phyloP scores from a whole-genome alignment of 139 green algal genomes.

The Klebsormidium nitens region DNA sequence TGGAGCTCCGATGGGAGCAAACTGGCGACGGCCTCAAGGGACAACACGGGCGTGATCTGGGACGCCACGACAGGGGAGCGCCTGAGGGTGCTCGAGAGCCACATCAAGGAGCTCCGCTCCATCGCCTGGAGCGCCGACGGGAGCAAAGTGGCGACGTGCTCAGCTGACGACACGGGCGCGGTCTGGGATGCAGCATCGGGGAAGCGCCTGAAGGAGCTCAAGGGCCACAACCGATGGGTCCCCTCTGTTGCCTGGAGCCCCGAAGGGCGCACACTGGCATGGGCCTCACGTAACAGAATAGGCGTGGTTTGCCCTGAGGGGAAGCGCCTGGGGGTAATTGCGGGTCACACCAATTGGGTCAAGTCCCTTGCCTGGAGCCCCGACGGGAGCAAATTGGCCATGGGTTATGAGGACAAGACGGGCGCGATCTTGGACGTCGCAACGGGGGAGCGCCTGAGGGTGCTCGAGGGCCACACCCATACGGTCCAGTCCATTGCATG shows the following conservation, averaged over 20 bases:
- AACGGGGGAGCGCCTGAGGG: background rate
- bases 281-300: no score
- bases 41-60: background rate
- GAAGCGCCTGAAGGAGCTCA: background rate
- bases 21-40: background rate
- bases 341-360: background rate
- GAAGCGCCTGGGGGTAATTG: background rate
- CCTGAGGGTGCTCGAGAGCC: background rate
- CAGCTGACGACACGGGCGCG: background rate
- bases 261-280: background rate
- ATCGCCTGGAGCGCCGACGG: background rate
- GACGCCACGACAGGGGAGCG: background rate
- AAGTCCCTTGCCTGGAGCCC: background rate
- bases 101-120: background rate
- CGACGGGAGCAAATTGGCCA: background rate
- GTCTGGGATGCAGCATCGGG: no score
- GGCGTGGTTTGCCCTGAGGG: no score
- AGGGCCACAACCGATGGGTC: background rate
- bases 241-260: background rate
- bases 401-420: background rate
- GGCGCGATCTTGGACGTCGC: background rate
- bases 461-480: background rate
- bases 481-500: background rate
- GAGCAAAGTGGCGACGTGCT: background rate
- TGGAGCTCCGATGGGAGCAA: background rate